These are phyloP conservation scores for Leucocoprinus leucothites DNA, from an alignment of 768 basidiomycete species.

Conservation along the genomic window DNA sequence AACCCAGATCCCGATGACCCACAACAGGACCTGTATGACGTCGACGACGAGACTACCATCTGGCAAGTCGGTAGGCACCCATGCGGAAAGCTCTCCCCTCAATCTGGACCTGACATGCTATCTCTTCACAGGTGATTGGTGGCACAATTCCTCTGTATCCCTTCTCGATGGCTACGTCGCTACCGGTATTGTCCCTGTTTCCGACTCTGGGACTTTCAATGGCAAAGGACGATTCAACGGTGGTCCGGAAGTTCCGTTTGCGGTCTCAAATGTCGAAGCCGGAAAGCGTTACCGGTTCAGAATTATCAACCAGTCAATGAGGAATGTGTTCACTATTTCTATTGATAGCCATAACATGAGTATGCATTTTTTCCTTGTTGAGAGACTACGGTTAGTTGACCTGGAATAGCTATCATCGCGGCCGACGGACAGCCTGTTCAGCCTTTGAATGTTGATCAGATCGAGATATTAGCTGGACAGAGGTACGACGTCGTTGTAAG, in stretches of 20 bases:
- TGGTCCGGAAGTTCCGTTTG: conserved; percentile 28
- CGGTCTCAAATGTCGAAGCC: conserved; percentile 29
- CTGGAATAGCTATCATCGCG: conserved; percentile 13
- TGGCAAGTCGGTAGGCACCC: conserved; percentile 29
- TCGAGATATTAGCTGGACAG: conserved; percentile 34
- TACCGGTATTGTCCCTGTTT: conserved; percentile 18
- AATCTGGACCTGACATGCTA: conserved; percentile 30
- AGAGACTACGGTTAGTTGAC: too few species aligned
- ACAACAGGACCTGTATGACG: conserved; percentile 24
- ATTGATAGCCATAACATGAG: conserved; percentile 42
- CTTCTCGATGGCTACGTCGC: conserved; percentile 18
- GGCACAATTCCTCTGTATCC: conserved; percentile 19
- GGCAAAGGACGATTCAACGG: conserved; percentile 32
- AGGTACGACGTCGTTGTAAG: conserved; percentile 23
- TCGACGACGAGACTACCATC: conserved; percentile 40
- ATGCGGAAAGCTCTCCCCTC: conserved; percentile 21
- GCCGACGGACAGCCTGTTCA: conserved; percentile 27
- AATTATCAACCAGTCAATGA: conserved; percentile 19
- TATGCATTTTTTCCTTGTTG: neutral
- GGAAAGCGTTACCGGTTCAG: conserved; percentile 29
- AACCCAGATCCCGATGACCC: conserved; percentile 43
- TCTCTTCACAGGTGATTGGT: conserved; percentile 36
- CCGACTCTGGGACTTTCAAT: conserved; percentile 33
- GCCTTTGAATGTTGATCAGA: conserved; percentile 26
- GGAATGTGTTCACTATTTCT: conserved; percentile 36